These are phyloP conservation scores for Scorias spongiosa DNA, from an alignment of 2,329 filamentous ascomycete genomes.

Conservation along the genomic window DNA sequence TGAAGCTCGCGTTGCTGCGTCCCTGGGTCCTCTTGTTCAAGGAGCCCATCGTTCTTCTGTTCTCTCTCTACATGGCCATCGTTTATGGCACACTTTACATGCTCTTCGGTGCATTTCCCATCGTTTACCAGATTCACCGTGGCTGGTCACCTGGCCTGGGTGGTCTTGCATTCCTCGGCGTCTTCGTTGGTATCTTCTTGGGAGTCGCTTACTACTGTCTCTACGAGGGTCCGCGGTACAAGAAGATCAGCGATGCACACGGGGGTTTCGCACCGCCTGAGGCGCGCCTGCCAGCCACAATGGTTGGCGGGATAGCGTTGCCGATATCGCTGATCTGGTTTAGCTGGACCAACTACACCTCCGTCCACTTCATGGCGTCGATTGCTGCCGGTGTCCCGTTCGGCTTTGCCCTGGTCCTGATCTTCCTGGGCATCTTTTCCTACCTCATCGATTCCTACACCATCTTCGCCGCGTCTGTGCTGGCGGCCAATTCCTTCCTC, in stretches of 20 bases:
- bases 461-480: slow-evolving; percentile 60
- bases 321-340: slow-evolving; percentile 54
- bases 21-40: slow-evolving; percentile 55
- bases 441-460: slow-evolving; percentile 55
- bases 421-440: slow-evolving; percentile 51
- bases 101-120: slow-evolving; percentile 34
- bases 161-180: slow-evolving; percentile 52
- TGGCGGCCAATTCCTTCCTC: slow-evolving; percentile 66
- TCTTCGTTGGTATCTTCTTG: slow-evolving; percentile 49
- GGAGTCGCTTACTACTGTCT: slow-evolving; percentile 39
- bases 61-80: slow-evolving; percentile 51
- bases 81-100: slow-evolving; percentile 36
- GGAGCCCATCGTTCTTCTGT: slow-evolving; percentile 53
- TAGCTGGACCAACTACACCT: slow-evolving; percentile 47
- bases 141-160: slow-evolving; percentile 45
- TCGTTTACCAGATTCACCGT: slow-evolving; percentile 48
- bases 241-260: slow-evolving; percentile 27
- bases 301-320: slow-evolving; percentile 47
- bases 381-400: slow-evolving; percentile 38
- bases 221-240: slow-evolving; percentile 39
- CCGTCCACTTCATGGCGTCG: slow-evolving; percentile 41
- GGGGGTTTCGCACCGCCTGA: slow-evolving; percentile 49
- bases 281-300: slow-evolving; percentile 45
- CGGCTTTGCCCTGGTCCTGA: slow-evolving; percentile 45
- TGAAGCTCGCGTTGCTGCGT: slow-evolving; percentile 18